Conservation (phyloP, 2,329 filamentous ascomycete genomes). For the Hawksworthiomyces lignivorus region DNA sequence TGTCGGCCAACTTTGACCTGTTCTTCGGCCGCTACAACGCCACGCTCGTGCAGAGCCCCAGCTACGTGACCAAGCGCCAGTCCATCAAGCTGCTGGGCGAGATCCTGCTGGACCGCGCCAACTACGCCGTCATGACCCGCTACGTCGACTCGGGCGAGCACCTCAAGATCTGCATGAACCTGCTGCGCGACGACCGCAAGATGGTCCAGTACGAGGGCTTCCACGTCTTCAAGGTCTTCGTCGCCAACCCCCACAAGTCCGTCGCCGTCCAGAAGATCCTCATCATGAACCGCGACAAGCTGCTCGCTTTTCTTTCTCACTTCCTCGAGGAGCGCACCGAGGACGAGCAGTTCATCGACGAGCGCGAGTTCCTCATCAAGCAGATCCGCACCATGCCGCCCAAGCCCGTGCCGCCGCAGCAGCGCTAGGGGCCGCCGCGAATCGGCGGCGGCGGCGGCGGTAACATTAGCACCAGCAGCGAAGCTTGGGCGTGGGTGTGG, state of each 20-base stretch:
- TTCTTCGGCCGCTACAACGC: constrained; percentile 92
- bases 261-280: constrained; percentile 90
- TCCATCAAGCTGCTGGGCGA: constrained; percentile 96
- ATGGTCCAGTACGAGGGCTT: constrained; percentile 99
- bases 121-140: constrained; percentile 96
- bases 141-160: constrained; percentile 95
- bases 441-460: background rate
- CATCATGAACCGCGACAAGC: constrained; percentile 88
- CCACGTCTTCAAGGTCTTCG: constrained; percentile 99
- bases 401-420: constrained; percentile 45
- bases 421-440: constrained; percentile 20
- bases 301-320: constrained; percentile 79
- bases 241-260: constrained; percentile 98
- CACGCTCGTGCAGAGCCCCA: constrained; percentile 80
- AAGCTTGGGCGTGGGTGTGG: too few species aligned
- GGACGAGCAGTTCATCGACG: constrained; percentile 97
- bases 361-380: constrained; percentile 93
- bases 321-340: constrained; percentile 94
- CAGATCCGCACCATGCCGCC: constrained; percentile 70
- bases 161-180: constrained; percentile 96
- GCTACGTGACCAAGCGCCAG: constrained; percentile 95
- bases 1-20: constrained; percentile 81
- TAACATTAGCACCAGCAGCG: too few species aligned
- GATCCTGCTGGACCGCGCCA: constrained; percentile 86
- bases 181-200: constrained; percentile 87